Percentiles rank a stretch among this genome's conserved stretches.
phyloP scores from a whole-genome alignment of 257 asterid species.

The Anisodus tanguticus region DNA sequence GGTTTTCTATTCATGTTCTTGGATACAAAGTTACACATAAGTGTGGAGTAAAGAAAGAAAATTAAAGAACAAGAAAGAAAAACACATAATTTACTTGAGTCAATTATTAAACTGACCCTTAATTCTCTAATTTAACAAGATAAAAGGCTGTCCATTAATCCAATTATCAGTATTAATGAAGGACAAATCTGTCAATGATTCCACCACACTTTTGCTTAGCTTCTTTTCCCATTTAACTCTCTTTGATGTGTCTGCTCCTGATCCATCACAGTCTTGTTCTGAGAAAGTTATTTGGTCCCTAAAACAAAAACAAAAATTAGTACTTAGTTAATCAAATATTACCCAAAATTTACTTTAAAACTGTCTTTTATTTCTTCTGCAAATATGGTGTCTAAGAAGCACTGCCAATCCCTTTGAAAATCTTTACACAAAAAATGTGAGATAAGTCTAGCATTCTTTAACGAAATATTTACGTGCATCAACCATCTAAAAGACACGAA shows the following conservation, averaged over 20 bases:
- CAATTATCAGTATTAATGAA: slow-evolving; percentile 57
- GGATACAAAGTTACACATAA: background rate
- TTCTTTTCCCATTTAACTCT: slow-evolving; percentile 55
- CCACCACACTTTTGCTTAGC: slow-evolving; percentile 23
- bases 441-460: background rate
- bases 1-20: slow-evolving; percentile 2
- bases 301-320: background rate
- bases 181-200: slow-evolving; percentile 39
- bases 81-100: background rate
- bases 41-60: background rate
- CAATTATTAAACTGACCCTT: background rate
- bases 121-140: slow-evolving; percentile 1
- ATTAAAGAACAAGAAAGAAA: background rate
- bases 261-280: slow-evolving; percentile 31
- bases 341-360: background rate
- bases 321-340: too few species aligned
- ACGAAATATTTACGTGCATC: too few species aligned
- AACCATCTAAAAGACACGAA: too few species aligned
- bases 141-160: slow-evolving; percentile 47
- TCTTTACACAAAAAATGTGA: background rate
- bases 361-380: too few species aligned
- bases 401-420: too few species aligned
- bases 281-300: slow-evolving; percentile 31
- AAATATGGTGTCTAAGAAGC: too few species aligned
- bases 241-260: slow-evolving; percentile 31